These are phyloP conservation scores for Chytriomyces sp. DNA, from an alignment of 192 early-diverging fungal genomes.

Conservation along the genomic window DNA sequence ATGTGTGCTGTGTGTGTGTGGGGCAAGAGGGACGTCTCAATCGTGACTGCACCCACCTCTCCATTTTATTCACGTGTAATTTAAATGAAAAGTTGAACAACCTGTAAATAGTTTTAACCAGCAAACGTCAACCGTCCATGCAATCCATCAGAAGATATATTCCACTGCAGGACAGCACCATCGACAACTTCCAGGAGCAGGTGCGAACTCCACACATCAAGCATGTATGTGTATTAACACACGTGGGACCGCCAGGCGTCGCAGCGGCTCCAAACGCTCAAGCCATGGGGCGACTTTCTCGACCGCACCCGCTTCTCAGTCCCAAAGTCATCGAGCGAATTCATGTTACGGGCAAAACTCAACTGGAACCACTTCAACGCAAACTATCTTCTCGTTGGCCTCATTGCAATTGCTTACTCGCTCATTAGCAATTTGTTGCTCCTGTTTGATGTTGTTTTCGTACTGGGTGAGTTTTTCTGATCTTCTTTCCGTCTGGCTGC, in stretches of 20 bases:
- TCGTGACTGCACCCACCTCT: neutral
- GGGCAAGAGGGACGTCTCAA: neutral
- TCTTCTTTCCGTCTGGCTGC: neutral
- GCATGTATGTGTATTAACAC: neutral
- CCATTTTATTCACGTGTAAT: too few species aligned
- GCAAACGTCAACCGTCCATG: neutral
- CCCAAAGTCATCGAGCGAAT: slow-evolving; percentile 32
- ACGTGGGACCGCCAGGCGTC: neutral
- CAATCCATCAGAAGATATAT: neutral
- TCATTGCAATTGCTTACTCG: slow-evolving; percentile 46
- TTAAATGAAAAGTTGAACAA: neutral
- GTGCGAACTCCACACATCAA: neutral
- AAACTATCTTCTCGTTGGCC: slow-evolving; percentile 53
- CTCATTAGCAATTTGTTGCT: slow-evolving; percentile 53
- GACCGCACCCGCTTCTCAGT: slow-evolving; percentile 43
- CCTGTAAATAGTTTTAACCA: neutral
- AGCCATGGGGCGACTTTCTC: slow-evolving; percentile 46
- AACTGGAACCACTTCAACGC: slow-evolving; percentile 52
- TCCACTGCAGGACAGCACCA: neutral
- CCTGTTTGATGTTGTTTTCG: slow-evolving; percentile 48
- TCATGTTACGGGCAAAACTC: slow-evolving; percentile 39
- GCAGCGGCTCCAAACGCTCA: slow-evolving; percentile 32
- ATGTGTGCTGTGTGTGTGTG: neutral
- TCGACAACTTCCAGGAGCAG: neutral
- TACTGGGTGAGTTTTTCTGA: slow-evolving; percentile 35